These are phyloP conservation scores for Salix brachista DNA, from an alignment of 345 rosid genomes.

Conservation along the genomic window DNA sequence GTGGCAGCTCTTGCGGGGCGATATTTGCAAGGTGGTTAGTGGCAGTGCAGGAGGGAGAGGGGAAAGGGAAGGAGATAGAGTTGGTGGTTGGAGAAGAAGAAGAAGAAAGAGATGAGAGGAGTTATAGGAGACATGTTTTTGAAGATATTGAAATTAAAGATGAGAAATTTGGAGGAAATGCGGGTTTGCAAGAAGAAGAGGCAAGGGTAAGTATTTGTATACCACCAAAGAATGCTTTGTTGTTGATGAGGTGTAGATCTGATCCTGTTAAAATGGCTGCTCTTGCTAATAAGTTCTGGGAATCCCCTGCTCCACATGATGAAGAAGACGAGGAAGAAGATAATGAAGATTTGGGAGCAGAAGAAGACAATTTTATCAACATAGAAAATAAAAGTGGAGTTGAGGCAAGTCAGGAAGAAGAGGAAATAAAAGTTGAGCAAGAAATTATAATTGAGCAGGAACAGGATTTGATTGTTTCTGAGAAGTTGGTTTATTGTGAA, in stretches of 20 bases:
- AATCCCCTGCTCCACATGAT: constrained; percentile 40
- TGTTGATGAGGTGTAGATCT: constrained; percentile 91
- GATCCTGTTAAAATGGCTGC: constrained; percentile 95
- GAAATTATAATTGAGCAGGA: constrained; percentile 31
- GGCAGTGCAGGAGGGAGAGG: constrained; percentile 69
- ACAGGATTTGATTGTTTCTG: constrained; percentile 23
- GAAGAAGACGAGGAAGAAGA: constrained; percentile 19
- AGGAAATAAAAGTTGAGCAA: background rate
- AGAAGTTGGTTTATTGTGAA: constrained; percentile 32
- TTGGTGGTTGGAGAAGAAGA: constrained; percentile 57
- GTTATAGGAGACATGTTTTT: constrained; percentile 66
- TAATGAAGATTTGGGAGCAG: constrained; percentile 9
- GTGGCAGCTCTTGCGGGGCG: constrained; percentile 56
- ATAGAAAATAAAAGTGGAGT: background rate
- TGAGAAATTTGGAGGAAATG: constrained; percentile 29
- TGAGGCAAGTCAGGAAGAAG: background rate
- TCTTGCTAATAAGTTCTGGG: constrained; percentile 67
- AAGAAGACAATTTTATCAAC: constrained; percentile 16
- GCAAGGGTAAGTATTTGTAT: constrained; percentile 52
- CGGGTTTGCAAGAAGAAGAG: constrained; percentile 33
- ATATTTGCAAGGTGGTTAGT: constrained; percentile 80
- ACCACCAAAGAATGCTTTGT: constrained; percentile 86
- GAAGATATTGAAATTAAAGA: constrained; percentile 57
- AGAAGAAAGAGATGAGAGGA: constrained; percentile 28
- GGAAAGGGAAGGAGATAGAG: constrained; percentile 62